These are phyloP conservation scores for Diaporthe amygdali DNA, from an alignment of 2,329 filamentous ascomycete genomes.

Conservation along the genomic window DNA sequence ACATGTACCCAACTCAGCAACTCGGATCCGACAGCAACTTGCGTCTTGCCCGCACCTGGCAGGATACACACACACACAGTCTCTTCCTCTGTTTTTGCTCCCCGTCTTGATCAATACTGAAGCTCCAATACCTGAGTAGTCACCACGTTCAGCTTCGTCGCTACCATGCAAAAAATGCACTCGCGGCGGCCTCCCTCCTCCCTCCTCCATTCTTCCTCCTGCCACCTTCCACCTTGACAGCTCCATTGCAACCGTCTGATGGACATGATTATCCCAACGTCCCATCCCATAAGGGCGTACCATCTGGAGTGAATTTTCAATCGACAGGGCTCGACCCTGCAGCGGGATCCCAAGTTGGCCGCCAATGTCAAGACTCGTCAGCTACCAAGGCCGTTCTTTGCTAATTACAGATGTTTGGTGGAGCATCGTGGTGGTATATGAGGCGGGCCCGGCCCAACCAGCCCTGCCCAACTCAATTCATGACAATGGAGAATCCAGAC, in stretches of 20 bases:
- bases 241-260: constrained; percentile 3
- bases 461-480: neutral
- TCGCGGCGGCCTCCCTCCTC: neutral
- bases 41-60: neutral
- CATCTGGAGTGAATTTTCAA: neutral
- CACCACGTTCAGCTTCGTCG: neutral
- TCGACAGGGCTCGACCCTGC: neutral
- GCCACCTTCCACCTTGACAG: neutral
- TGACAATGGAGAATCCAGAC: neutral
- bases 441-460: neutral
- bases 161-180: neutral
- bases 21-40: neutral
- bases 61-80: neutral
- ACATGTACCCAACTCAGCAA: neutral
- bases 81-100: neutral
- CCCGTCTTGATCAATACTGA: neutral
- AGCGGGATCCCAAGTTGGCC: neutral
- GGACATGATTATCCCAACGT: neutral
- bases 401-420: neutral
- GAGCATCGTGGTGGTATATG: neutral
- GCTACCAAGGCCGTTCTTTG: neutral
- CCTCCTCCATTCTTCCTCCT: neutral
- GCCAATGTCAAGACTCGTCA: neutral
- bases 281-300: neutral
- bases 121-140: too few species aligned